Base-by-base conservation (phyloP, 2,329 filamentous ascomycete genomes). In the Lomentospora prolificans region DNA sequence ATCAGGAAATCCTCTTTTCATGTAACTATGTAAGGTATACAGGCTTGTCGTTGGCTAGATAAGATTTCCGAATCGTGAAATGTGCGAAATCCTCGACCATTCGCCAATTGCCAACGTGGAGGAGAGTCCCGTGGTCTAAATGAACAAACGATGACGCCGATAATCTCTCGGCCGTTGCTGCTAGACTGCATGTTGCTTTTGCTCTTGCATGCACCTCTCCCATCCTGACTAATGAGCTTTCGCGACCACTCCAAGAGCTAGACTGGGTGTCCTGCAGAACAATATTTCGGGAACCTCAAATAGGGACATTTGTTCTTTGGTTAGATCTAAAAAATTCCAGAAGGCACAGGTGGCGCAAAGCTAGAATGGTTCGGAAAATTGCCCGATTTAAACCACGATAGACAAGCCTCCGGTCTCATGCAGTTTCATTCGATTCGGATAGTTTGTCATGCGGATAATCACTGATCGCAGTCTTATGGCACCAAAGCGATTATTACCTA, bases 371-470 rank as follows among this genome's bases (percentile, higher is more conserved):
- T n/a, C n/a, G n/a, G n/a, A n/a, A n/a, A n/a, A 22, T 27, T 48
- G 22, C 17, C 24, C 17, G 44, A 22, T 48, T 27, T 25, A 48
- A 10, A 22, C 44, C 5, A 22, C 12, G 22, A 48, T 48, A 10
- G 22, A 48, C 44, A 48, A 25, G 44, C 10, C 44, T 33, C 30
- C 30, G 30, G n/a, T 33, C 12, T 33, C 30, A 12, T 33, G 7
- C 44, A 48, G 44, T 48, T 48, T 48, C 22, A 48, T 48, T 48
- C 10, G 22, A 9, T 48, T 48, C 44, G 44, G 44, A 25, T 22
- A 48, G 17, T 25, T 48, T 27, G 44, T 48, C 44, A 48, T 48
- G 44, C 44, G 44, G 44, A 48, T 48, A 48, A 48, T 48, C 44
- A 48, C 22, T 17, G 22, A 17, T 22, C 17, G 10, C 17, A 22